A percentile compares a stretch with the other conserved stretches of the same genome.
Evolutionary conservation across 2,329 filamentous ascomycete genomes (phyloP).

Genomic region (Tolypocladium ovalisporum): DNA sequence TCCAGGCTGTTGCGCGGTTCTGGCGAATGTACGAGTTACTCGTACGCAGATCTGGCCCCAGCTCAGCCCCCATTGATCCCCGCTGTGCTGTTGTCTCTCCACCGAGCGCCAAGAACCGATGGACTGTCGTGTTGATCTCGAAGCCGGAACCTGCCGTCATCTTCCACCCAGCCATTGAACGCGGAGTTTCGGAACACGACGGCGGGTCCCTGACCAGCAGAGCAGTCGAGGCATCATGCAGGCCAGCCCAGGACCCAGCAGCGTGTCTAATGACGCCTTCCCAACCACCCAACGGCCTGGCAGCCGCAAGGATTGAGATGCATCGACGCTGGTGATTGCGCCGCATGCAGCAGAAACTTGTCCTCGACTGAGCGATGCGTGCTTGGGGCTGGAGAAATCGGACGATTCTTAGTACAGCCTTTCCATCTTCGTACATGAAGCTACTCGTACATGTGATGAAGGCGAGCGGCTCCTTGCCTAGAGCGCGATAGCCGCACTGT

Average conservation of each 20-base stretch:
- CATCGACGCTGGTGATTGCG: background rate
- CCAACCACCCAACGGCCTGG: background rate
- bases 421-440: background rate
- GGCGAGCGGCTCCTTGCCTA: no score
- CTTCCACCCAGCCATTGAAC: no score
- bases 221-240: background rate
- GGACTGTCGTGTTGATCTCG: background rate
- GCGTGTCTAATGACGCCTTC: background rate
- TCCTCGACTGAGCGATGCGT: background rate
- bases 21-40: no score
- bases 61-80: background rate
- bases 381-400: background rate
- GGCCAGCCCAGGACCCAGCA: background rate
- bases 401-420: background rate
- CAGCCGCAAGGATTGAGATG: no score
- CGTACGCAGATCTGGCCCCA: background rate
- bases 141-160: no score
- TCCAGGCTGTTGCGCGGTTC: background rate
- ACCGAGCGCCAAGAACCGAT: background rate
- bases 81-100: background rate
- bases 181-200: background rate
- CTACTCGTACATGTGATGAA: no score
- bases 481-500: background rate
- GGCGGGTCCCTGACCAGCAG: background rate
- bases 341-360: background rate